Conservation (phyloP, 768 basidiomycete species). For the Astraeus odoratus region DNA sequence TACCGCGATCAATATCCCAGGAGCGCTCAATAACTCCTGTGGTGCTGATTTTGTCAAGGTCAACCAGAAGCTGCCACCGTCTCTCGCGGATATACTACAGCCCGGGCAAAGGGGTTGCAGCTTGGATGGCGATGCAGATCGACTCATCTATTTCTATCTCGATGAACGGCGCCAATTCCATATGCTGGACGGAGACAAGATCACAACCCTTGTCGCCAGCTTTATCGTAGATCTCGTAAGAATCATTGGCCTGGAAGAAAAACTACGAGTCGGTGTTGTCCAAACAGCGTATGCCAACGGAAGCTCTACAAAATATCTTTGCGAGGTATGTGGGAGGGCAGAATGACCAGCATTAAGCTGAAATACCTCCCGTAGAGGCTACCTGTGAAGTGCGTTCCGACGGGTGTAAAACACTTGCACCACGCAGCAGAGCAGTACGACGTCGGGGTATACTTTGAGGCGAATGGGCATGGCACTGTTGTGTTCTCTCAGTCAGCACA, state of each 20-base stretch:
- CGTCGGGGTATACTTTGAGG: constrained; percentile 99
- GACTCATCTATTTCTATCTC: constrained; percentile 91
- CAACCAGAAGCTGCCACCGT: constrained; percentile 77
- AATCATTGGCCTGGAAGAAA: constrained; percentile 69
- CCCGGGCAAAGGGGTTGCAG: constrained; percentile 84
- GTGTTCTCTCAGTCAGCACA: constrained; percentile 80
- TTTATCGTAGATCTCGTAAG: constrained; percentile 90
- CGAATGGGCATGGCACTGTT: constrained; percentile 97
- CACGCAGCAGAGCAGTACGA: constrained; percentile 93
- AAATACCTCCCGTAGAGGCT: constrained; percentile 52
- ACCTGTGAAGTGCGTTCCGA: constrained; percentile 91
- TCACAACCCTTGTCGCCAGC: constrained; percentile 86
- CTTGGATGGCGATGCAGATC: constrained; percentile 95
- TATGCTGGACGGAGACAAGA: constrained; percentile 98
- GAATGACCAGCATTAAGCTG: constrained; percentile 1
- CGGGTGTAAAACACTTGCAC: constrained; percentile 97
- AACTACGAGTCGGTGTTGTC: constrained; percentile 86
- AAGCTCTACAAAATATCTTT: constrained; percentile 87
- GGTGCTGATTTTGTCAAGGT: constrained; percentile 99
- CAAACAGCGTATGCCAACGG: constrained; percentile 99
- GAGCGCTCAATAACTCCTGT: constrained; percentile 78
- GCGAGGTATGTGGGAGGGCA: constrained; percentile 46
- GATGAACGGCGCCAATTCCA: constrained; percentile 74
- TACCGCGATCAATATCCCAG: constrained; percentile 52
- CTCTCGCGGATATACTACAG: constrained; percentile 52